phyloP scores from a whole-genome alignment of 148 eudicot species.

The Camellia japonica region DNA sequence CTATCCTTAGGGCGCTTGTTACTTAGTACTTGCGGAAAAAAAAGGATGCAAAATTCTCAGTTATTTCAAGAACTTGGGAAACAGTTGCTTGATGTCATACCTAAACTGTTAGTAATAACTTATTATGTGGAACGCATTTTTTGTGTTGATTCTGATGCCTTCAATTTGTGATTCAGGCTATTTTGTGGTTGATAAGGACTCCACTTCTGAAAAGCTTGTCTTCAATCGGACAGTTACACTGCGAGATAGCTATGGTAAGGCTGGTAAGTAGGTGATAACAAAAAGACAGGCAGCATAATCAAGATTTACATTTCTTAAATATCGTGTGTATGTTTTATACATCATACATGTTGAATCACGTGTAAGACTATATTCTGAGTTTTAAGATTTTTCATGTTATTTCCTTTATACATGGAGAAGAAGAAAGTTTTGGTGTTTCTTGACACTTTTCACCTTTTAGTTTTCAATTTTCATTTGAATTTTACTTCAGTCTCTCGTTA shows the following conservation, averaged over 20 bases:
- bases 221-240: constrained; percentile 77
- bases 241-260: constrained; percentile 67
- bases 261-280: constrained; percentile 28
- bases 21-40: no score
- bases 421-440: no score
- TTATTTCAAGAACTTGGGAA: no score
- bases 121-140: not conserved
- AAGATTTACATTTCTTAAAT: not conserved
- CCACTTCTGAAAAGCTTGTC: constrained; percentile 62
- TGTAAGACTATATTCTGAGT: not conserved
- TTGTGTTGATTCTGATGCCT: not conserved
- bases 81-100: no score
- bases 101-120: not conserved
- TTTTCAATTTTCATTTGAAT: no score
- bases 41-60: no score
- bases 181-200: constrained; percentile 78
- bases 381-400: not conserved
- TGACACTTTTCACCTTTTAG: no score
- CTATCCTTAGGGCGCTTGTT: no score
- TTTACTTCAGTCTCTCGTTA: no score
- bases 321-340: not conserved
- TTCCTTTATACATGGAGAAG: no score
- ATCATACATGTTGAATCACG: not conserved
- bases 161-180: constrained; percentile 44
- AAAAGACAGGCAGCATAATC: not conserved